Percentiles rank a stretch among this genome's conserved stretches.
Conservation (phyloP, 495 filamentous ascomycete genomes). For the Penicillium canariense region DNA sequence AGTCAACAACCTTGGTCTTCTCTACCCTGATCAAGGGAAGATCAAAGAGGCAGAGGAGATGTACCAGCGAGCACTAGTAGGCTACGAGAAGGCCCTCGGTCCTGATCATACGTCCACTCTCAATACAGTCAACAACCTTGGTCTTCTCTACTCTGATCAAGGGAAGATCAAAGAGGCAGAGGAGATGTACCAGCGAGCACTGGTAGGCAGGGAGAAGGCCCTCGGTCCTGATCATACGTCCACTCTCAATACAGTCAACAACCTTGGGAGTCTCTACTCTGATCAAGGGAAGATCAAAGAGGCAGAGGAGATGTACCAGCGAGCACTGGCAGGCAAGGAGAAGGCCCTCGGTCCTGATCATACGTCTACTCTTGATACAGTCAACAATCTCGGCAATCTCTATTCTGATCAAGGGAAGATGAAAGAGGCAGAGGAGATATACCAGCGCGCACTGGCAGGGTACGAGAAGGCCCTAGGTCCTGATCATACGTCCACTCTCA, state of each 20-base stretch:
- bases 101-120: constrained; percentile 32
- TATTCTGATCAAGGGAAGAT: constrained; percentile 28
- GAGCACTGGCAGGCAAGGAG: constrained; percentile 5
- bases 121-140: too few species aligned
- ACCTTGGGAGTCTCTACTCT: constrained; percentile 8
- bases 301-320: constrained; percentile 11
- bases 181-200: constrained; percentile 11
- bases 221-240: constrained; percentile 6
- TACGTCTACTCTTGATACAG: constrained; percentile 25
- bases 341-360: constrained; percentile 27
- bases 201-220: constrained; percentile 8
- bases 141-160: neutral
- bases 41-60: constrained; percentile 34
- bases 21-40: constrained; percentile 30
- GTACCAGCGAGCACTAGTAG: constrained; percentile 27
- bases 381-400: constrained; percentile 28
- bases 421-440: constrained; percentile 33
- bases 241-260: constrained; percentile 3
- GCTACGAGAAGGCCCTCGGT: constrained; percentile 28
- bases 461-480: constrained; percentile 27
- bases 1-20: too few species aligned
- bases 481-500: constrained; percentile 33
- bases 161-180: constrained; percentile 6
- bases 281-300: constrained; percentile 8
- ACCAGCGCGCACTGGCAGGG: constrained; percentile 35